Evolutionary conservation across 306 rosid species (phyloP), one percentile per base, ranked within the genome.

Genomic region (Quercus rubra): DNA sequence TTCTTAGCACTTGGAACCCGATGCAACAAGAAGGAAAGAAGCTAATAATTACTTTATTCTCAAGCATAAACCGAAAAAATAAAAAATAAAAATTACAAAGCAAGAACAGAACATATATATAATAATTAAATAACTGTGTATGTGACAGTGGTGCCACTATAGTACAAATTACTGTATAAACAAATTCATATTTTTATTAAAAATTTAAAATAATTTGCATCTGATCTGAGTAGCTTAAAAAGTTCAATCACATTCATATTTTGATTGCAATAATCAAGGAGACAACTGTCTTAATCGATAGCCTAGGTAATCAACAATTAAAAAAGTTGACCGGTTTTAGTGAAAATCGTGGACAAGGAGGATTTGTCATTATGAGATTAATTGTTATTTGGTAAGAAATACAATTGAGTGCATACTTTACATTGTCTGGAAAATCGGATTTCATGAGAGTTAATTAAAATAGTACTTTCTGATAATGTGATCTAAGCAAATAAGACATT

Each of bases 11-110:
- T 30, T 3, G 20, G 19, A 64, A 64, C 38, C 70, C 15, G 14
- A 63, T 27, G 15, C 20, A 23, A 12, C 10, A 18, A 9, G 41
- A 77, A 55, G 68, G 20, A 72, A 80, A 75, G 79, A 70, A 70
- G 79, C 81, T 63, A 74, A 46, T 33, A 31, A 78, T 79, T 75
- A 15, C 63, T 76, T 70, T 55, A 21, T 10, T 63, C 78, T 43
- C 67, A 74, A 80, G 70, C 66, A 73, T 72, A 31, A 8, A 17
- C 28, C 74, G 31, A 56, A 52, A 70, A 10, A 30, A 41, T 35
- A 35, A 35, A 33, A 35, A 35, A 35, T 41, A 2, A 6, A 63
- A 54, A 59, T 17, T 3, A 4, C 4, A 54, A 17, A 43, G n/a
- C n/a, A 4, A 54, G 12, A 46, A 10, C 49, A 31, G 11, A 51